Evolutionary conservation across 2,329 filamentous ascomycete species (phyloP), one percentile per base, ranked within the genome.

Genomic region (Davidsoniella eucalypti): DNA sequence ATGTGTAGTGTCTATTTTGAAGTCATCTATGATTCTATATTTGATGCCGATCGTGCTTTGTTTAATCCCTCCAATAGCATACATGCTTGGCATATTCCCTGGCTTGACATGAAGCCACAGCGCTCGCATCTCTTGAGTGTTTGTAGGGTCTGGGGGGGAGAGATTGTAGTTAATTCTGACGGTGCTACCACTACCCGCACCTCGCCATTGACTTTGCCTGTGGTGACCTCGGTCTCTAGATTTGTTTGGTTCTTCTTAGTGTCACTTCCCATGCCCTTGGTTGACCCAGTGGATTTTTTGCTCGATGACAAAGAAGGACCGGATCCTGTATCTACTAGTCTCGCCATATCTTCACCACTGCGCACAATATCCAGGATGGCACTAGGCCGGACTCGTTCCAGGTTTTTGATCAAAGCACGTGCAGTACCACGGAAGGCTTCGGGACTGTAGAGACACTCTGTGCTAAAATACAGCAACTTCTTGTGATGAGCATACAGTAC

Each of bases 401-500:
- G 69, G 57, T 90, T 94, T 68, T 98, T 98, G 64, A 98, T 94
- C 52, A 98, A 67, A 23, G 82, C 85, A 55, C 92, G 76, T 2
- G 92, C 92, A 57, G 86, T 94, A 2, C 92, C 92, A 53, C 92
- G 76, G 61, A 98, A 98, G 2, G 92, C 92, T 65, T 98, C 92
- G 0, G 92, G 92, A 49, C 87, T 94, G 69, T 98, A 98, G 54
- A 98, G 87, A 69, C 92, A 98, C 66, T 98, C 92, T 0, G 92
- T 98, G 60, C 82, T 94, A 66, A 98, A 98, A 66, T 98, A 98
- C 62, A 96, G 88, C 55, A 98, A 72, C 64, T 88, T 88, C 66
- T 92, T 94, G 69, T 98, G 87, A 61, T 96, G 86, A 4, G 92
- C 92, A 62, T 98, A 98, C 5, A 98, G 72, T 16, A 98, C 92